These are phyloP conservation scores for Tricholoma saponaceum DNA, from an alignment of 768 basidiomycete species.

Conservation along the genomic window DNA sequence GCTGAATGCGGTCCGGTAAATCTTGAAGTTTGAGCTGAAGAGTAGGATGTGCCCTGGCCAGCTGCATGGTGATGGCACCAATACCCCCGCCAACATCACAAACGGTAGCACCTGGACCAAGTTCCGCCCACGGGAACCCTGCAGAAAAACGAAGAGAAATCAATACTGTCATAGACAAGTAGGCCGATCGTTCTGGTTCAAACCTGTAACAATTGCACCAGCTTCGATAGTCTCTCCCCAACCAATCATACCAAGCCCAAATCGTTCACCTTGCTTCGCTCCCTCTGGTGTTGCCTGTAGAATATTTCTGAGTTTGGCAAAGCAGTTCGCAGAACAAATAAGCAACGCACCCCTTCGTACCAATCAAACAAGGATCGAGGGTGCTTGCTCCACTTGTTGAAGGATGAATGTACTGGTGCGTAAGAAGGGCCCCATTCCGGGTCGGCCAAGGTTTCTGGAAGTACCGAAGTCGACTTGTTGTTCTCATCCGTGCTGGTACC, in stretches of 20 bases:
- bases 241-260: constrained; percentile 27
- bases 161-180: neutral
- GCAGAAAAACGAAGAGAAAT: neutral
- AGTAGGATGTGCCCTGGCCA: constrained; percentile 29
- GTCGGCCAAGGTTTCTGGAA: constrained; percentile 33
- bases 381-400: constrained; percentile 17
- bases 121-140: constrained; percentile 34
- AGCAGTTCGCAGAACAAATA: neutral
- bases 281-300: constrained; percentile 8
- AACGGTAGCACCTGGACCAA: constrained; percentile 23
- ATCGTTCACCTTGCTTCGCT: constrained; percentile 18
- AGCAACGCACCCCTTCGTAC: constrained; percentile 10
- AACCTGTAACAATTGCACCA: constrained; percentile 19
- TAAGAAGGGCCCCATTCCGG: constrained; percentile 26
- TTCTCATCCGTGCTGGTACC: constrained; percentile 17
- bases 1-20: constrained; percentile 23
- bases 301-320: neutral
- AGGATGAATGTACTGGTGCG: constrained; percentile 18
- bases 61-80: constrained; percentile 28
- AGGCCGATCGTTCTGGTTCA: neutral
- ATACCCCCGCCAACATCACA: constrained; percentile 39
- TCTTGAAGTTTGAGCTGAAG: constrained; percentile 37
- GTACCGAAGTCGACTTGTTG: constrained; percentile 14
- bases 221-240: constrained; percentile 23
- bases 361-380: constrained; percentile 17